phyloP scores from a whole-genome alignment of 495 filamentous ascomycete genomes.

The Aspergillus cristatus region DNA sequence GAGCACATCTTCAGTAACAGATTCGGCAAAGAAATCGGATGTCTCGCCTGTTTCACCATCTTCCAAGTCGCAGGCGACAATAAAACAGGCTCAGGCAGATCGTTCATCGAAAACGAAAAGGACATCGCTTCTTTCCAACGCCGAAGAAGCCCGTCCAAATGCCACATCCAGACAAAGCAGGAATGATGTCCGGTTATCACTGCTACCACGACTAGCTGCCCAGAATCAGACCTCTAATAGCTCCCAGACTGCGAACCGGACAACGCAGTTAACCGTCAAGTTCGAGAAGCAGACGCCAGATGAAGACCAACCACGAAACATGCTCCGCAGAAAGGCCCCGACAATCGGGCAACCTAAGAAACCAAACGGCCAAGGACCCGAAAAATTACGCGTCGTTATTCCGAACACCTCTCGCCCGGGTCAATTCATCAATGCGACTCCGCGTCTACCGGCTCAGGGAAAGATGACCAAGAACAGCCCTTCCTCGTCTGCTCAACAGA shows the following conservation, averaged over 20 bases:
- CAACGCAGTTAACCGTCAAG: constrained; percentile 14
- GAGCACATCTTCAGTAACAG: constrained; percentile 15
- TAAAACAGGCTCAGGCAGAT: too few relatives aligned
- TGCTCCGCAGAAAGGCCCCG: constrained; percentile 34
- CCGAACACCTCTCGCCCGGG: constrained; percentile 12
- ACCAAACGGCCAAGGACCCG: constrained; percentile 13
- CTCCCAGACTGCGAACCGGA: constrained; percentile 5
- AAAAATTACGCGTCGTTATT: constrained; percentile 31
- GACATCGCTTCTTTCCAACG: constrained; percentile 21
- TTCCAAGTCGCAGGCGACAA: constrained; percentile 19
- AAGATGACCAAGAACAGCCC: constrained; percentile 1
- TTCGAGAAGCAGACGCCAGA: constrained; percentile 8
- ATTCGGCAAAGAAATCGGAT: constrained; percentile 8
- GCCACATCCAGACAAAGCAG: constrained; percentile 11
- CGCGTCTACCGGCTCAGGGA: constrained; percentile 1
- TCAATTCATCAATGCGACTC: constrained; percentile 5
- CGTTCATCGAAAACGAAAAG: constrained; percentile 16
- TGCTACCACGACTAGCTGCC: constrained; percentile 25
- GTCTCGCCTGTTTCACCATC: constrained; percentile 9
- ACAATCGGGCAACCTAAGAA: constrained; percentile 30
- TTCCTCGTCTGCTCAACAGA: constrained; percentile 4
- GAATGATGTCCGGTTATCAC: constrained; percentile 20
- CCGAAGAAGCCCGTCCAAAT: constrained; percentile 18
- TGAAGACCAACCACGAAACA: constrained; percentile 27
- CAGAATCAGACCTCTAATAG: constrained; percentile 1